A percentile compares a stretch with the other conserved stretches of the same genome.
Conservation (phyloP, 139 green algal species). For the Marvania coccoides region DNA sequence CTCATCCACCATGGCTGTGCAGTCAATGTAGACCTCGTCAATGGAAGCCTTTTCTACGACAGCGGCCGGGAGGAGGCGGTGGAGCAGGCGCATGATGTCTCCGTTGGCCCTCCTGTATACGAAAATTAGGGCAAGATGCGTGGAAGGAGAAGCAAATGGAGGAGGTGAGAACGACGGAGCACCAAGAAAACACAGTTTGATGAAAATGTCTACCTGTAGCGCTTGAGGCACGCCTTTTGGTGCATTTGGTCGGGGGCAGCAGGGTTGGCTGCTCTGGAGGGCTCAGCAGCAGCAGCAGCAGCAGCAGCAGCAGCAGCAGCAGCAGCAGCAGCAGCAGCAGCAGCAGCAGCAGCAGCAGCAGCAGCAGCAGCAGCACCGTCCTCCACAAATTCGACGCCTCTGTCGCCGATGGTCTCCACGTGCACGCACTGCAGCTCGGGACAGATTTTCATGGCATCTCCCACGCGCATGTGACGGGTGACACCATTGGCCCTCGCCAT, state of each 20-base stretch:
- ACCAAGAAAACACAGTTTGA: too few species aligned
- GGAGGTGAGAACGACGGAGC: too few species aligned
- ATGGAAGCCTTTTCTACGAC: slow-evolving; percentile 73
- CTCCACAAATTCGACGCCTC: neutral
- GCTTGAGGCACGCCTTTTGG: slow-evolving; percentile 71
- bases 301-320: neutral
- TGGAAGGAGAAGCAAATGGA: too few species aligned
- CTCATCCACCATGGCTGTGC: slow-evolving; percentile 53
- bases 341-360: neutral
- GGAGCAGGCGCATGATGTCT: slow-evolving; percentile 49
- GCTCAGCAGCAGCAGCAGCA: neutral
- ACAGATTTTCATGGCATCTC: slow-evolving; percentile 61
- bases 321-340: neutral
- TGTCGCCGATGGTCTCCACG: slow-evolving; percentile 74
- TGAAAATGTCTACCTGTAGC: slow-evolving; percentile 49
- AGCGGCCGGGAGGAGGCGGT: slow-evolving; percentile 24
- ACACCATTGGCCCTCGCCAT: slow-evolving; percentile 69
- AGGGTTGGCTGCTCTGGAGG: too few species aligned
- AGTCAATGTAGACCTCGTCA: slow-evolving; percentile 89
- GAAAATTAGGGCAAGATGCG: too few species aligned
- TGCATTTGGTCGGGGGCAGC: slow-evolving; percentile 29
- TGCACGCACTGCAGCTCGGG: slow-evolving; percentile 77
- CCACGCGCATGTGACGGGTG: slow-evolving; percentile 65
- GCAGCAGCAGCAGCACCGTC: neutral
- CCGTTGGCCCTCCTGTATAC: slow-evolving; percentile 1